Conservation (phyloP, 2,329 filamentous ascomycete genomes). For the Trichocomaceae sp. region DNA sequence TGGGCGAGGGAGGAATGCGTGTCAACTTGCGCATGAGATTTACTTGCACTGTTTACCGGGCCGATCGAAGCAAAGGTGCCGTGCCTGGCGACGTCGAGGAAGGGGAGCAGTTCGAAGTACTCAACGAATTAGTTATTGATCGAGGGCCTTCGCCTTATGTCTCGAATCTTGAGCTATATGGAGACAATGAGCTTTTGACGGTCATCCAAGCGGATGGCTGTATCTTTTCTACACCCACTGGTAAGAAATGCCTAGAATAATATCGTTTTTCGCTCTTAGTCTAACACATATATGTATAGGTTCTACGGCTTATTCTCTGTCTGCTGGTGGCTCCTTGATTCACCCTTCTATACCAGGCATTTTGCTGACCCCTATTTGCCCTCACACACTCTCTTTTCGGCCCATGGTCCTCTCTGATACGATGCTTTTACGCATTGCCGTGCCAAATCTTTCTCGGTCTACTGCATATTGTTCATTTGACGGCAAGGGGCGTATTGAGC, state of each 20-base stretch:
- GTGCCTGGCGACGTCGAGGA: slow-evolving; percentile 64
- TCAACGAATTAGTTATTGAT: slow-evolving; percentile 98
- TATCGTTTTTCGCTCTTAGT: not conserved
- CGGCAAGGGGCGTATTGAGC: slow-evolving; percentile 89
- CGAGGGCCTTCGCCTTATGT: slow-evolving; percentile 94
- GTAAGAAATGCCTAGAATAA: slow-evolving; percentile 31
- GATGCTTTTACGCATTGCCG: slow-evolving; percentile 80
- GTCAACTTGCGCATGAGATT: slow-evolving; percentile 98
- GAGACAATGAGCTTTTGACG: slow-evolving; percentile 88
- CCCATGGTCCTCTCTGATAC: slow-evolving; percentile 97
- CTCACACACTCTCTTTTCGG: slow-evolving; percentile 91
- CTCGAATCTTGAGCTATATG: slow-evolving; percentile 92
- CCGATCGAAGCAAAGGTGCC: slow-evolving; percentile 44
- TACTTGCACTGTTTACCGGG: slow-evolving; percentile 91
- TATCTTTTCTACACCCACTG: slow-evolving; percentile 95
- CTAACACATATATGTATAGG: slow-evolving; percentile 40
- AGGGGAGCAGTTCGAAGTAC: slow-evolving; percentile 92
- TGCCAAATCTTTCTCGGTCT: slow-evolving; percentile 77
- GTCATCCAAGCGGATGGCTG: slow-evolving; percentile 95
- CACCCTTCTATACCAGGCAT: slow-evolving; percentile 97
- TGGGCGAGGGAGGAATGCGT: slow-evolving; percentile 93
- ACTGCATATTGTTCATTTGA: slow-evolving; percentile 97
- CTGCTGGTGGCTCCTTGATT: slow-evolving; percentile 88
- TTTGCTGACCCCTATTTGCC: slow-evolving; percentile 92
- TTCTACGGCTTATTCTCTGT: slow-evolving; percentile 91